Evolutionary conservation across 73 alveolate species (phyloP).

Genomic region (Paramecium primaurelia): DNA sequence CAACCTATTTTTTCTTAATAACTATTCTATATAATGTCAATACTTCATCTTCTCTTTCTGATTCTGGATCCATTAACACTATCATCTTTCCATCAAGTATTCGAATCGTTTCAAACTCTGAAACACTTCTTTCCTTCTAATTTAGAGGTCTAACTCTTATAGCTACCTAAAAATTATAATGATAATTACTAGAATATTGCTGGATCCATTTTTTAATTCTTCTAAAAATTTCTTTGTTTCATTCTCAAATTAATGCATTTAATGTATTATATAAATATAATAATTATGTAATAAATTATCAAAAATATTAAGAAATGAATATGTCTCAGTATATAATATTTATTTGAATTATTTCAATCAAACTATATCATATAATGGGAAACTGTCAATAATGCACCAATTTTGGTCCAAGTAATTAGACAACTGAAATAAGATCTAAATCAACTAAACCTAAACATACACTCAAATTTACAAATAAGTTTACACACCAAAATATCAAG

Average conservation of each 20-base stretch:
- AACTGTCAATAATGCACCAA: not conserved
- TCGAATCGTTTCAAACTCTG: constrained; percentile 57
- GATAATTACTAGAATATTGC: constrained; percentile 23
- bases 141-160: constrained; percentile 59
- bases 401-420: not conserved
- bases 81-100: constrained; percentile 64
- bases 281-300: not conserved
- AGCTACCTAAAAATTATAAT: constrained; percentile 29
- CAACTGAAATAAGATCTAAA: not conserved
- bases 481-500: not conserved
- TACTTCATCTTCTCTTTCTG: constrained; percentile 50
- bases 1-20: constrained; percentile 85
- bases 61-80: constrained; percentile 62
- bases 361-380: not conserved
- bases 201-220: constrained; percentile 50
- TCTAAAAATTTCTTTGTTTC: constrained; percentile 49
- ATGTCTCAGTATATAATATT: not conserved
- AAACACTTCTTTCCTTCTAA: constrained; percentile 15
- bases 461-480: not conserved
- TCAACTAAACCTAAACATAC: not conserved
- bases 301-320: not conserved
- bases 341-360: not conserved
- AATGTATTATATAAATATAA: not conserved
- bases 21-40: constrained; percentile 58
- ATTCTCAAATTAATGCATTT: constrained; percentile 2